Base-by-base conservation (phyloP, 2,329 filamentous ascomycete species). In the Xylaria sp. region DNA sequence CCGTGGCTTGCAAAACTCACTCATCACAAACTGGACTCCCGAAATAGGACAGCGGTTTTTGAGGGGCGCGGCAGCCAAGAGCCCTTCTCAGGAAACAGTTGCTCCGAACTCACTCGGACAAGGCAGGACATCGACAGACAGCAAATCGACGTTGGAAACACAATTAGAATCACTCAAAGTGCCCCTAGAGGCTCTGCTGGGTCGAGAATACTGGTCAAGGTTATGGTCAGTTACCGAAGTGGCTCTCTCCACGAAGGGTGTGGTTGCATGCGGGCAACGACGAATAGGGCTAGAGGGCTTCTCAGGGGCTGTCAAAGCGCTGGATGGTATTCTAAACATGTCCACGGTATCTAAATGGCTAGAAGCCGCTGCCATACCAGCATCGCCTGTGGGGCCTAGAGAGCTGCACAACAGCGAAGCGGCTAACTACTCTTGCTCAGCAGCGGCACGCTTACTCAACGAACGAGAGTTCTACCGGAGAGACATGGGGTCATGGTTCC, bases 261-360 rank as follows among this genome's bases (percentile, higher is more conserved):
- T 59, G 4, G 51, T 65, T 21, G 52, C 57, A 20, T 65, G 63
- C 26, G 63, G 63, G 1, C 44, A 41, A 2, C 48, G 60, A 11
- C 53, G 53, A 9, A 40, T 65, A 2, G 50, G 52, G 1, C 56
- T 65, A 7, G 56, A 61, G 17, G 47, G 55, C 13, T 65, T 65
- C 44, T 51, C 48, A 17, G 47, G 52, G 2, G 61, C 61, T 4
- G 60, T 55, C 17, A 50, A 60, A 39, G 54, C 61, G 7, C 39
- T 65, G 2, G 63, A 65, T 40, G 52, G 59, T 22, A 61, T 64
- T 13, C 62, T 65, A 16, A 64, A 65, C 44, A 55, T 63, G 41
- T 51, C 57, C 2, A 63, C 57, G n/a, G 56, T 60, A 18, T 61
- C 61, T 8, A 60, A 58, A 24, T 65, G 63, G 63, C 52, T 65